Conservation (phyloP, 1,284 basidiomycete species). For the Boletus smithii region DNA sequence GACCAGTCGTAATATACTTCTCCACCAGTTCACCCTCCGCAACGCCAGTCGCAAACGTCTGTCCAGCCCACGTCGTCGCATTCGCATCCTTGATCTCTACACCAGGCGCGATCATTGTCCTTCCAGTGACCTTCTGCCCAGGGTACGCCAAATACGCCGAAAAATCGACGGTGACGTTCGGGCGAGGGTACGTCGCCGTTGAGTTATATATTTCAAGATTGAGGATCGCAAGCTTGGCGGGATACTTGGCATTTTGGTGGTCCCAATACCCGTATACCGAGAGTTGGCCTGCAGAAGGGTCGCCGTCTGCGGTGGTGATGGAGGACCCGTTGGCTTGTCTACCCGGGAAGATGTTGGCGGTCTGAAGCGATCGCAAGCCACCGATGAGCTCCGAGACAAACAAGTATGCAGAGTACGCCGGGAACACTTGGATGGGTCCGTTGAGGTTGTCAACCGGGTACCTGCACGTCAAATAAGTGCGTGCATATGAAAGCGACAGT, state of each 20-base stretch:
- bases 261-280: constrained; percentile 52
- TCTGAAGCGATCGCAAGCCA: constrained; percentile 38
- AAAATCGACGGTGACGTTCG: constrained; percentile 42
- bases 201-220: constrained; percentile 49
- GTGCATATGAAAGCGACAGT: background rate
- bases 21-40: constrained; percentile 38
- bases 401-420: constrained; percentile 47
- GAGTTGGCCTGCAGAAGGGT: constrained; percentile 44
- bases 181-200: constrained; percentile 39
- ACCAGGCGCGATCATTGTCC: constrained; percentile 44
- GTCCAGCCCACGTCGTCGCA: constrained; percentile 48
- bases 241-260: constrained; percentile 28
- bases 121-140: constrained; percentile 31
- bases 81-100: constrained; percentile 44
- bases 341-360: constrained; percentile 49
- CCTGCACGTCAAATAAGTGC: constrained; percentile 28
- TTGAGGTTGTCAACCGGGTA: constrained; percentile 47
- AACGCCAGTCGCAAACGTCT: constrained; percentile 42
- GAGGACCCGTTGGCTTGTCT: constrained; percentile 48
- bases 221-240: constrained; percentile 44
- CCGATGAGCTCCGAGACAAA: constrained; percentile 49
- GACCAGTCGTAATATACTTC: constrained; percentile 36
- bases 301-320: constrained; percentile 47
- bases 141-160: constrained; percentile 35
- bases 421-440: constrained; percentile 49